Evolutionary conservation across 1,139 yeast genomes (phyloP).

Genomic region (Sugiyamaella novakii): DNA sequence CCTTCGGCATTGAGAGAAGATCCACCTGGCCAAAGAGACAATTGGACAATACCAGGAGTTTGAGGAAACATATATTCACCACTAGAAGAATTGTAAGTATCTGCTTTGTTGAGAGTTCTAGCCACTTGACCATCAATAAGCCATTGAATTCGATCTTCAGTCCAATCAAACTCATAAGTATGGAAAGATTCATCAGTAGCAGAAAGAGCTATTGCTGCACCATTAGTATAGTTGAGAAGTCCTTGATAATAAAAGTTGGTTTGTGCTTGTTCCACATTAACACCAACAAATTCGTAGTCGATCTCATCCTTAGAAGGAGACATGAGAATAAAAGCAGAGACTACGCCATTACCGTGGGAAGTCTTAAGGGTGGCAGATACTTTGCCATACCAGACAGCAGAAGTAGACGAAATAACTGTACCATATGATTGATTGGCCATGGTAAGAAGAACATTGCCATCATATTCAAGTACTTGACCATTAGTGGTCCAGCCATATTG

Average conservation of each 20-base stretch:
- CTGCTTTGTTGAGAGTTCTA: slow-evolving; percentile 66
- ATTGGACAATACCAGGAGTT: slow-evolving; percentile 84
- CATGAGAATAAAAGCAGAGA: slow-evolving; percentile 78
- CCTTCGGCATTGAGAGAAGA: slow-evolving; percentile 64
- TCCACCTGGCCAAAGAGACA: slow-evolving; percentile 96
- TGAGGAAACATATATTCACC: slow-evolving; percentile 71
- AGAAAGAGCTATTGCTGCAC: slow-evolving; percentile 45
- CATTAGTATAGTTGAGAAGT: slow-evolving; percentile 55
- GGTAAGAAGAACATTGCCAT: slow-evolving; percentile 60
- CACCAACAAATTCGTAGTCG: slow-evolving; percentile 86
- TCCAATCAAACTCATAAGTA: slow-evolving; percentile 82
- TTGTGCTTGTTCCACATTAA: slow-evolving; percentile 65
- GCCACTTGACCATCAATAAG: slow-evolving; percentile 66
- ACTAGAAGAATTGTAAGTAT: slow-evolving; percentile 68
- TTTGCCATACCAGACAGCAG: slow-evolving; percentile 87
- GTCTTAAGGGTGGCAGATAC: slow-evolving; percentile 69
- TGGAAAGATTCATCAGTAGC: slow-evolving; percentile 69
- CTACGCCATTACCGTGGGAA: slow-evolving; percentile 77
- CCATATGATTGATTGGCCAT: slow-evolving; percentile 81
- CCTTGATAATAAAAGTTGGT: slow-evolving; percentile 83
- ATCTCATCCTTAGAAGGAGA: slow-evolving; percentile 90
- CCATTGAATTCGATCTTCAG: slow-evolving; percentile 73
- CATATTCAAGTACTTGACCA: slow-evolving; percentile 62
- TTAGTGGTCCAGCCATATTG: slow-evolving; percentile 73
- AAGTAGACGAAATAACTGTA: slow-evolving; percentile 77